Evolutionary conservation across 768 basidiomycete genomes (phyloP).

Genomic region (Plicaturopsis crispa): DNA sequence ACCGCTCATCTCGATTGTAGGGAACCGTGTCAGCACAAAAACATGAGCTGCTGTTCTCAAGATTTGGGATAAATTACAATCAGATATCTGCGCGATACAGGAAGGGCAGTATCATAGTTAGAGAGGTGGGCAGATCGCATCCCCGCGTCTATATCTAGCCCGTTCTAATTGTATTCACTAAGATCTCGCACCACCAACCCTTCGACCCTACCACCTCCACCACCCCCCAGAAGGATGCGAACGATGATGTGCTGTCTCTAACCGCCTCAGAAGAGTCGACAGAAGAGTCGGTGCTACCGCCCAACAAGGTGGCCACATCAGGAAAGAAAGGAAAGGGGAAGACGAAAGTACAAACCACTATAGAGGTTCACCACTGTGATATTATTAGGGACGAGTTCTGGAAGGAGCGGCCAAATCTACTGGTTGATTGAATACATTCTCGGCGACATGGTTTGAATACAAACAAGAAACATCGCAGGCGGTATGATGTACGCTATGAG

Average conservation of each 20-base stretch:
- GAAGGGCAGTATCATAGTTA: constrained; percentile 81
- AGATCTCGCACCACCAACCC: too few species aligned
- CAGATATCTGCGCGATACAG: constrained; percentile 59
- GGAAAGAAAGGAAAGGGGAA: constrained; percentile 21
- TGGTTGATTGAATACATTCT: constrained; percentile 36
- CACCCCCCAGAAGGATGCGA: too few species aligned
- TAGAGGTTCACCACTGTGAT: constrained; percentile 72
- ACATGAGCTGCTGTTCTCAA: constrained; percentile 81
- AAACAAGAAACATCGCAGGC: not conserved
- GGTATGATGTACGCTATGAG: not conserved
- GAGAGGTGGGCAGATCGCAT: constrained; percentile 41
- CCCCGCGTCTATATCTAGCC: too few species aligned
- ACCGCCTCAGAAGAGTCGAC: too few species aligned
- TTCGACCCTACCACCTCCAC: too few species aligned
- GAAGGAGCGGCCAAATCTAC: constrained; percentile 48
- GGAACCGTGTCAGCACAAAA: constrained; percentile 87
- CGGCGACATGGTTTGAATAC: too few species aligned
- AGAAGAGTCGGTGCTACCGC: too few species aligned
- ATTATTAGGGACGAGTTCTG: constrained; percentile 81
- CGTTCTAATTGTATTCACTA: too few species aligned
- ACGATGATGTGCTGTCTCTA: too few species aligned
- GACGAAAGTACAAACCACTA: constrained; percentile 28
- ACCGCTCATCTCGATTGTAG: too few species aligned
- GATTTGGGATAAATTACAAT: constrained; percentile 87
- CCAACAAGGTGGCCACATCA: too few species aligned